Conservation (phyloP, 495 filamentous ascomycete species). For the Aspergillus bridgeri region DNA sequence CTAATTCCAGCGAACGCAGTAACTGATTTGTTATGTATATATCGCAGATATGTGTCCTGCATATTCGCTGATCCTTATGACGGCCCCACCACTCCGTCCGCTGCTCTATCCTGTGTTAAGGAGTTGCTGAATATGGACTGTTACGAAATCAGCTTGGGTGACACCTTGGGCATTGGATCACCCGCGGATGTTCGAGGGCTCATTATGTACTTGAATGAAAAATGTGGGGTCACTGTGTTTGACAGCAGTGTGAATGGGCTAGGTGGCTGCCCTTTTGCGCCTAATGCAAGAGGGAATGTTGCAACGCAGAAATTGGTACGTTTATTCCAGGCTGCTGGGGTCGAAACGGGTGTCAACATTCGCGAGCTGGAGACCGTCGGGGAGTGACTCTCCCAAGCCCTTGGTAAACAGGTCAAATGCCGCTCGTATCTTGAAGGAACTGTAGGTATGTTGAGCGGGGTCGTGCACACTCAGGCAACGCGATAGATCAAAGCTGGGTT, state of each 20-base stretch:
- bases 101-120: slow-evolving; percentile 31
- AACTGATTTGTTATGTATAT: too few relatives aligned
- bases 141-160: slow-evolving; percentile 46
- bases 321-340: slow-evolving; percentile 37
- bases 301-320: slow-evolving; percentile 41
- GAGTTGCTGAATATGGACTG: slow-evolving; percentile 35
- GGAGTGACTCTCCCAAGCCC: too few relatives aligned
- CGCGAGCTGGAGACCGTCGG: too few relatives aligned
- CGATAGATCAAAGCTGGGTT: too few relatives aligned
- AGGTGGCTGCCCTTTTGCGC: slow-evolving; percentile 46
- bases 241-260: slow-evolving; percentile 44
- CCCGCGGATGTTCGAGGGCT: slow-evolving; percentile 30
- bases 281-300: slow-evolving; percentile 46
- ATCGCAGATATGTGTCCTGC: slow-evolving; percentile 45
- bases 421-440: too few relatives aligned
- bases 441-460: too few relatives aligned
- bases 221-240: slow-evolving; percentile 39
- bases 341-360: slow-evolving; percentile 40
- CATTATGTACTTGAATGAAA: slow-evolving; percentile 23
- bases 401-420: too few relatives aligned
- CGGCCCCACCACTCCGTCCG: slow-evolving; percentile 25
- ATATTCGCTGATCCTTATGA: slow-evolving; percentile 43
- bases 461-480: too few relatives aligned
- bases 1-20: too few relatives aligned
- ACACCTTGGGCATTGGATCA: slow-evolving; percentile 41